phyloP scores from a whole-genome alignment of 257 asterid genomes.

The Sherardia arvensis region DNA sequence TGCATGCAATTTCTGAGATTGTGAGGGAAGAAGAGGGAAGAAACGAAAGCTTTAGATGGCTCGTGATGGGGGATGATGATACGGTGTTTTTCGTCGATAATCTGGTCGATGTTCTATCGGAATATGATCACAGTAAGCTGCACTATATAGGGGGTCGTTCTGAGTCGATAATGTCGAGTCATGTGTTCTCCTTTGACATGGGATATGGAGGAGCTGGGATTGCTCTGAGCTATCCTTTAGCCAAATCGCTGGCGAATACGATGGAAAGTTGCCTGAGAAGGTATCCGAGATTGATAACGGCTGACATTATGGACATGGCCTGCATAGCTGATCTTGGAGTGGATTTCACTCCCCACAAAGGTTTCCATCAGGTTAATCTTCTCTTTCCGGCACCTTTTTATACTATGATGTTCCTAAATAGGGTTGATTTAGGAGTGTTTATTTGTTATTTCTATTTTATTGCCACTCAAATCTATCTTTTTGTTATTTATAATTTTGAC shows the following conservation, averaged over 20 bases:
- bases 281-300: constrained; percentile 27
- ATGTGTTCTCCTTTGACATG: constrained; percentile 42
- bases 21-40: constrained; percentile 21
- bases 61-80: constrained; percentile 73
- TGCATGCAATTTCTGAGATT: constrained; percentile 50
- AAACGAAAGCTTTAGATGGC: constrained; percentile 40
- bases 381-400: background rate
- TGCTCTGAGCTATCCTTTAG: constrained; percentile 51
- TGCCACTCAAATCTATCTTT: background rate
- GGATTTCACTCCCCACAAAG: constrained; percentile 38
- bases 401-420: no score
- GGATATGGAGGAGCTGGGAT: constrained; percentile 77
- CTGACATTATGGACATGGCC: constrained; percentile 46
- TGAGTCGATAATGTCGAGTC: constrained; percentile 44
- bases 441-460: no score
- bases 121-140: constrained; percentile 44
- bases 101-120: constrained; percentile 34
- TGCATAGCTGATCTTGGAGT: constrained; percentile 64
- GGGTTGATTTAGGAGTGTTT: no score
- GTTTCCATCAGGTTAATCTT: constrained; percentile 50
- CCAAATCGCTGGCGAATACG: constrained; percentile 32
- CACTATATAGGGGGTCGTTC: constrained; percentile 51
- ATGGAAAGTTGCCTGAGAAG: constrained; percentile 42
- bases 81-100: constrained; percentile 55
- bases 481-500: no score